These are phyloP conservation scores for Starmera quercuum DNA, from an alignment of 805 yeast genomes.

Conservation along the genomic window DNA sequence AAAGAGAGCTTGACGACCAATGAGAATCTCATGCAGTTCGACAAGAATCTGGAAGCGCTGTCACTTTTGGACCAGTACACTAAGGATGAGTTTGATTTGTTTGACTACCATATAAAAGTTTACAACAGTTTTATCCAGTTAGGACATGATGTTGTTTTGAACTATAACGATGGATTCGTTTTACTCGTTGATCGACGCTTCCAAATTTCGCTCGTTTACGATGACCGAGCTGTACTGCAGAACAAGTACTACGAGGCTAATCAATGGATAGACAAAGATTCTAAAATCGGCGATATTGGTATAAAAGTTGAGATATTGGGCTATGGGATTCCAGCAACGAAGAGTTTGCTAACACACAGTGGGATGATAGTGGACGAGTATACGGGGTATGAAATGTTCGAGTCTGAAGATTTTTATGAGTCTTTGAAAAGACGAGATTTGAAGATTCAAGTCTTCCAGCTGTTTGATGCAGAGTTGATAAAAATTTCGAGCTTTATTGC, in stretches of 20 bases:
- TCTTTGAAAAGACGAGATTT: neutral
- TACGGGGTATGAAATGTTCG: too few species aligned
- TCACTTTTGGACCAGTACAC: constrained; percentile 17
- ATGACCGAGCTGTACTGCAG: constrained; percentile 8
- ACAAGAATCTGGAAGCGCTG: constrained; percentile 11
- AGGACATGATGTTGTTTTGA: constrained; percentile 9
- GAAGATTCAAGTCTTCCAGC: neutral
- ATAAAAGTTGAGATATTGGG: constrained; percentile 4
- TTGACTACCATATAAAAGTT: constrained; percentile 9
- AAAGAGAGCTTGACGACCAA: constrained; percentile 8
- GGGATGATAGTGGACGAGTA: neutral
- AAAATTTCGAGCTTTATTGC: neutral
- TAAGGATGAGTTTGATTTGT: constrained; percentile 12
- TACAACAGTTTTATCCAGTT: neutral
- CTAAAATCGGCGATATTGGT: constrained; percentile 6
- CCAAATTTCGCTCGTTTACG: constrained; percentile 8
- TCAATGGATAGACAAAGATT: constrained; percentile 1
- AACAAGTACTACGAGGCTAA: neutral
- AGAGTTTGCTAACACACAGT: neutral
- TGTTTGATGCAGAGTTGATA: neutral
- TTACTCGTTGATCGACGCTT: constrained; percentile 6
- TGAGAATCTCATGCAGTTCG: constrained; percentile 12
- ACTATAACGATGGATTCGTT: constrained; percentile 12
- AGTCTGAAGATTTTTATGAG: neutral
- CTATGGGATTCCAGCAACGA: neutral